phyloP scores from a whole-genome alignment of 768 basidiomycete species.

The Gymnopilus junonius region DNA sequence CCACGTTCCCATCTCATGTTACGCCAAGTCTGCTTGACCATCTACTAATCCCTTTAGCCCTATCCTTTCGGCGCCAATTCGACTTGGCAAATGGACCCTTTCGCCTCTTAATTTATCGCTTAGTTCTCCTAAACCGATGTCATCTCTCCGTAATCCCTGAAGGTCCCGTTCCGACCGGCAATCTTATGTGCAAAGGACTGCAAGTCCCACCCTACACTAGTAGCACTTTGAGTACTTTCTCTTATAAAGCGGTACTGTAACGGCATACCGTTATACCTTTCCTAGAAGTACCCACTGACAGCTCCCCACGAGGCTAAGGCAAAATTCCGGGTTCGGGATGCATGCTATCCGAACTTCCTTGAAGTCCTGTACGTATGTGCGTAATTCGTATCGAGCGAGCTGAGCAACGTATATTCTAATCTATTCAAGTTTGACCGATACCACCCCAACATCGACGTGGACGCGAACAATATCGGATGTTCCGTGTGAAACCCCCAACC shows the following conservation, averaged over 20 bases:
- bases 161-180: not conserved
- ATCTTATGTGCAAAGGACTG: not conserved
- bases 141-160: not conserved
- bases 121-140: not conserved
- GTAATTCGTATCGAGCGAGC: too few relatives aligned
- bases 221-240: not conserved
- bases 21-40: not conserved
- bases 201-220: not conserved
- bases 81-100: not conserved
- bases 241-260: not conserved
- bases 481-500: not conserved
- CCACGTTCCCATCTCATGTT: not conserved
- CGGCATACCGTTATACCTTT: not conserved
- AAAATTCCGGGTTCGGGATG: not conserved
- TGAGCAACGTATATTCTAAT: not conserved
- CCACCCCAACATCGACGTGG: slow-evolving; percentile 1
- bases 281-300: not conserved
- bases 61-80: not conserved
- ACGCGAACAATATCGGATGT: not conserved
- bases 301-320: not conserved
- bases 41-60: not conserved
- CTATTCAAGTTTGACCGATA: not conserved
- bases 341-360: not conserved
- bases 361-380: not conserved
- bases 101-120: slow-evolving; percentile 1